Evolutionary conservation across 441 rosid species (phyloP), one percentile per base, ranked within the genome.

Genomic region (Pelargonium fulgidum): DNA sequence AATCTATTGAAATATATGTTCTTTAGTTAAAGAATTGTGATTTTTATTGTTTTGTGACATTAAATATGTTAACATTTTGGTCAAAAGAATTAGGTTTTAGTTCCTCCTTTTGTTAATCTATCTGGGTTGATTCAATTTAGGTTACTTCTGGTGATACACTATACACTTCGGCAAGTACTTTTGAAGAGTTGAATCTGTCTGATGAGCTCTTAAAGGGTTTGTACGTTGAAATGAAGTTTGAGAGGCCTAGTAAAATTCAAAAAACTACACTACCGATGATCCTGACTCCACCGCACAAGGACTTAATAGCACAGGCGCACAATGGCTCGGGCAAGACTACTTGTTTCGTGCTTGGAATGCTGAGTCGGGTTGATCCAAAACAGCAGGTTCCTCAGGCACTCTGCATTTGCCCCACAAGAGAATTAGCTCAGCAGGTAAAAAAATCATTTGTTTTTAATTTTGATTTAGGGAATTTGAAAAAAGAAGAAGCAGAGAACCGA

Each of bases 251-350:
- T 68, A 90, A 90, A 86, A 92, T 94, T 62, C 99, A 94, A 82
- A 96, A 94, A 0, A 84, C 87, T 14, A 94, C 89, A 76, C 80
- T 94, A 70, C 99, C 99, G 0, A 94, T 94, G 99, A 94, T 94
- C 3, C 68, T 92, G 77, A 92, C 87, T 7, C 93, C 98, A 12
- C 99, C 99, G 0, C 70, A 84, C 72, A 86, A 86, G 81, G 81
- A 94, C 81, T 79, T 94, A 70, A 81, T 94, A 16, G 99, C 97
- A 14, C 99, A 94, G 78, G 99, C 99, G 0, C 97, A 87, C 72
- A 94, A 92, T 71, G 99, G 99, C 65, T 91, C 97, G 58, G 99
- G 99, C 10, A 94, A 94, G 81, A 94, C 99, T 0, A 94, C 99
- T 16, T 94, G 99, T 74, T 94, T 94, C 66, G 95, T 90, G 54